Conservation (phyloP, 2,329 filamentous ascomycete genomes). For the Sphaceloma murrayae region DNA sequence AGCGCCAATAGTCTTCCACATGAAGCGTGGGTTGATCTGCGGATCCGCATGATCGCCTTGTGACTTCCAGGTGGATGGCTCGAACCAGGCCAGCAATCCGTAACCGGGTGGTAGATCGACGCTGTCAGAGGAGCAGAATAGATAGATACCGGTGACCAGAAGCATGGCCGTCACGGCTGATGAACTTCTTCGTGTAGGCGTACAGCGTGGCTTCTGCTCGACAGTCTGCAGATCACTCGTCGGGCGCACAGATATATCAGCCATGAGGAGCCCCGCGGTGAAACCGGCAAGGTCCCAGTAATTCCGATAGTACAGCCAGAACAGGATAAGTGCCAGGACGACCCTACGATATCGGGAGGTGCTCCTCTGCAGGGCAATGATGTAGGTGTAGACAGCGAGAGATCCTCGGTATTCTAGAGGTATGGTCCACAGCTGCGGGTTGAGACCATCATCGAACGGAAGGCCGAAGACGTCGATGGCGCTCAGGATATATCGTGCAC, state of each 20-base stretch:
- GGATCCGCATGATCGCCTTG: neutral
- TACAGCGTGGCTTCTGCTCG: no score
- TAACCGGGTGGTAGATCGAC: neutral
- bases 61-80: neutral
- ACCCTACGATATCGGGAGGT: neutral
- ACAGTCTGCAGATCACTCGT: no score
- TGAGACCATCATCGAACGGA: neutral
- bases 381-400: neutral
- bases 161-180: neutral
- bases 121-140: neutral
- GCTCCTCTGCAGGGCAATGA: neutral
- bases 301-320: neutral
- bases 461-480: neutral
- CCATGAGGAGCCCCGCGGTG: neutral
- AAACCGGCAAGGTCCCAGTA: neutral
- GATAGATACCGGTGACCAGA: neutral
- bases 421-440: conserved; percentile 1
- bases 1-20: neutral
- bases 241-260: neutral
- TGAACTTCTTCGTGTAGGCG: neutral
- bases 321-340: neutral
- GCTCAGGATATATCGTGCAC: neutral
- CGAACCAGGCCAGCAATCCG: neutral
- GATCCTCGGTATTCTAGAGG: neutral
- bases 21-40: neutral